Percentiles rank a stretch among this genome's conserved stretches.
phyloP scores from a whole-genome alignment of 2,329 filamentous ascomycete species.

The Xylaria polymorpha region DNA sequence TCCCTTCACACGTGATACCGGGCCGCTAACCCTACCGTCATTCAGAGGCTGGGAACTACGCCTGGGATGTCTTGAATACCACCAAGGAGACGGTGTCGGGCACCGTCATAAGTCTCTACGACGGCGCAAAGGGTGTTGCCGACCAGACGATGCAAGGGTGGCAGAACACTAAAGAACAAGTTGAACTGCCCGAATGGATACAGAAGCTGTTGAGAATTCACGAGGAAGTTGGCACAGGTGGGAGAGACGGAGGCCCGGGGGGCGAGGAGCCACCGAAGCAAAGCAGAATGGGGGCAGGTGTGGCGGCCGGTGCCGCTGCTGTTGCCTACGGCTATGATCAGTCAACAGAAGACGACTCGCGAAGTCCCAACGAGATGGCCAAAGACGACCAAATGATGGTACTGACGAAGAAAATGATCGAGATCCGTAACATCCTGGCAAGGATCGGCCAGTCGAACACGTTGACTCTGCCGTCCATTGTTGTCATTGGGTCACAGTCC shows the following conservation, averaged over 20 bases:
- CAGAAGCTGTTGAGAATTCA: slow-evolving; percentile 75
- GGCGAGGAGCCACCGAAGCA: slow-evolving; percentile 66
- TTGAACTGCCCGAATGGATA: slow-evolving; percentile 80
- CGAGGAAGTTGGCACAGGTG: slow-evolving; percentile 66
- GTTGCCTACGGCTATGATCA: slow-evolving; percentile 83
- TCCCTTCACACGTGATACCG: background rate
- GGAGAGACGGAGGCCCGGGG: slow-evolving; percentile 58
- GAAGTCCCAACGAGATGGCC: slow-evolving; percentile 73
- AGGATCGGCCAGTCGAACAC: slow-evolving; percentile 91
- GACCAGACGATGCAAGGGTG: slow-evolving; percentile 84
- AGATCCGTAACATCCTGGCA: slow-evolving; percentile 91
- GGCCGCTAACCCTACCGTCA: slow-evolving; percentile 23
- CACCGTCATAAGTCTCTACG: slow-evolving; percentile 76
- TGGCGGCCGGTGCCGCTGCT: slow-evolving; percentile 76
- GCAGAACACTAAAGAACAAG: slow-evolving; percentile 82
- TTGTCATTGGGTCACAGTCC: slow-evolving; percentile 98
- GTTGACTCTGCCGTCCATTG: slow-evolving; percentile 91
- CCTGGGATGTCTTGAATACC: slow-evolving; percentile 76
- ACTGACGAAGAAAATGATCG: slow-evolving; percentile 99
- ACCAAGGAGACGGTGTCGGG: slow-evolving; percentile 77
- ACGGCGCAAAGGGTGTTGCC: slow-evolving; percentile 78
- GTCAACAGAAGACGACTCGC: slow-evolving; percentile 71
- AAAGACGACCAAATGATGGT: slow-evolving; percentile 99
- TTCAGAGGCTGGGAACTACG: slow-evolving; percentile 62
- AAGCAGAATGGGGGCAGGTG: slow-evolving; percentile 70